Base-by-base conservation (phyloP, 768 basidiomycete genomes). In the Crucibulum laeve region DNA sequence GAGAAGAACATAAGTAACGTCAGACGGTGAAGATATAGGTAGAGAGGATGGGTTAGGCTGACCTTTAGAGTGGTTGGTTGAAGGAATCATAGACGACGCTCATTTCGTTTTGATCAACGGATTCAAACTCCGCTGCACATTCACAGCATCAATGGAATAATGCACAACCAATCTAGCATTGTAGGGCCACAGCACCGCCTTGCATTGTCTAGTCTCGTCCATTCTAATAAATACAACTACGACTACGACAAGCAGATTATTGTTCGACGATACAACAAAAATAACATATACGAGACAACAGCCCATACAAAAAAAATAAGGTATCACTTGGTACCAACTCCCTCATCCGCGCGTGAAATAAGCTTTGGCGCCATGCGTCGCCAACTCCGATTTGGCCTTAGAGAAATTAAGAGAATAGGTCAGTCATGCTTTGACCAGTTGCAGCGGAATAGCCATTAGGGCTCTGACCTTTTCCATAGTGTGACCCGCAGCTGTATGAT, bases 401-500 rank as follows among this genome's bases (percentile, higher is more conserved):
- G 41, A 38, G 39, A 44, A 40, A 25, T 44, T 42, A 40, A 47
- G 23, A 40, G 25, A 51, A 45, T 33, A 17, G 38, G 33, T 38
- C 45, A 25, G 37, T 8, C 28, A 30, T 8, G n/a, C n/a, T 30
- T n/a, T 8, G n/a, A 30, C 8, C n/a, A 30, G 8, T 8, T 30
- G 28, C 28, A 7, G 35, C 35, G 35, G 35, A 36, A 36, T 23
- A 26, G 17, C 6, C 11, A 43, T 22, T 36, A 41, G 19, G 14
- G 36, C 36, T 57, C 73, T 49, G 45, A 80, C 89, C 82, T 91
- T 91, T 58, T 87, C 84, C 68, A 93, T 78, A 11, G 84, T 82
- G 62, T 96, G 92, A 2, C 92, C 92, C 45, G 87, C 87, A 49
- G 87, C 81, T 17, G 69, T 84, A 59, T 90, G 81, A 52, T 89